These are phyloP conservation scores for Aspergillus sp. DNA, from an alignment of 2,329 filamentous ascomycete genomes.

Conservation along the genomic window DNA sequence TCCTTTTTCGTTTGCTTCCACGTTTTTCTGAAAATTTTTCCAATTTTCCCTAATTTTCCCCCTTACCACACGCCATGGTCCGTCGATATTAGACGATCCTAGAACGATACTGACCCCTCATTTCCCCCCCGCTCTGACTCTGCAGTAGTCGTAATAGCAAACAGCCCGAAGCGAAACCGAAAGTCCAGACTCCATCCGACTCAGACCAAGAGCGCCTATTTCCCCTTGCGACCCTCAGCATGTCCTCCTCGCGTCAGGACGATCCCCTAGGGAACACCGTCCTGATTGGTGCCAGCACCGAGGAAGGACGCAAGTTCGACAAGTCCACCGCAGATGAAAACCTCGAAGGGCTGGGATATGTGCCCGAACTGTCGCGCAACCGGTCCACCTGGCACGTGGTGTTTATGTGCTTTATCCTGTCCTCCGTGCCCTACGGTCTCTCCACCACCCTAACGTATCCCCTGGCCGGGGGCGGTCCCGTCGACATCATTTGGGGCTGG, in stretches of 20 bases:
- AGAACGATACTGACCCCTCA: too few species aligned
- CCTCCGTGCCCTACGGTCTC: constrained; percentile 72
- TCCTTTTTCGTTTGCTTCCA: neutral
- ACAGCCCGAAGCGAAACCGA: too few species aligned
- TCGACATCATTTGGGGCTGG: constrained; percentile 71
- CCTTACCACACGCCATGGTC: too few species aligned
- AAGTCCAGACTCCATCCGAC: too few species aligned
- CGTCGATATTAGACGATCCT: too few species aligned
- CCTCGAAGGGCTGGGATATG: constrained; percentile 20
- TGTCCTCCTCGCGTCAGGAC: neutral
- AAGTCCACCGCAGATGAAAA: constrained; percentile 13
- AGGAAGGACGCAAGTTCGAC: neutral
- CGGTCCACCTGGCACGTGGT: constrained; percentile 23
- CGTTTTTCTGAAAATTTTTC: neutral
- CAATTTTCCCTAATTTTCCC: too few species aligned
- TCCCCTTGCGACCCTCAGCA: neutral
- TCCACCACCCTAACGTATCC: constrained; percentile 70
- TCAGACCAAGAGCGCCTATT: too few species aligned
- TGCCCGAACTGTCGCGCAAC: constrained; percentile 22
- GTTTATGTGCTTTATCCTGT: constrained; percentile 60
- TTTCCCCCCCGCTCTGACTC: too few species aligned
- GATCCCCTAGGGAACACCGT: neutral
- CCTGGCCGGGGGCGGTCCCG: constrained; percentile 66
- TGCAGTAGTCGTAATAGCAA: too few species aligned
- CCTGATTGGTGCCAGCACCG: neutral